phyloP scores from a whole-genome alignment of 257 asterid species.

The Solanum virginianum region DNA sequence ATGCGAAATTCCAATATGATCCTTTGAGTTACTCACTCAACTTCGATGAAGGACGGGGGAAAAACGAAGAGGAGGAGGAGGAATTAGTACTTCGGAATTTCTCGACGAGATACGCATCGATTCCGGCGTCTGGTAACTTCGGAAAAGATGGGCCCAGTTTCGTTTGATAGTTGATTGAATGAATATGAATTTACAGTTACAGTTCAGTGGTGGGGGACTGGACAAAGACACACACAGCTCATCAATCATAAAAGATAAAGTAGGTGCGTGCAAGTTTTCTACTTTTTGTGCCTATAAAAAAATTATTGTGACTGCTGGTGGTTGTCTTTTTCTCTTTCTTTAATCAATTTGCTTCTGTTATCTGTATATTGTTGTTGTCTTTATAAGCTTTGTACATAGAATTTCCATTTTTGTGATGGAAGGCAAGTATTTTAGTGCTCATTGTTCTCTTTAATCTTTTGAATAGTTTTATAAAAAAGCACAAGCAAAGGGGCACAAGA shows the following conservation, averaged over 20 bases:
- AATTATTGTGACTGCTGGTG: background rate
- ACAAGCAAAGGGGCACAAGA: background rate
- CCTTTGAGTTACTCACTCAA: conserved; percentile 69
- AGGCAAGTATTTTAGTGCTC: too few species aligned
- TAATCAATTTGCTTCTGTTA: background rate
- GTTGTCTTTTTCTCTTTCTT: background rate
- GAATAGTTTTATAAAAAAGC: background rate
- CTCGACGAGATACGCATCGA: conserved; percentile 63
- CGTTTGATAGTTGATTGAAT: conserved; percentile 6
- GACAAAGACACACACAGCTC: background rate
- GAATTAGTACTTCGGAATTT: conserved; percentile 36
- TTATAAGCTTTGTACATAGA: background rate
- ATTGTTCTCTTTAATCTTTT: background rate
- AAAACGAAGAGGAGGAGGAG: conserved; percentile 33
- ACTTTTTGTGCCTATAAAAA: background rate
- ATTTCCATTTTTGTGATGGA: background rate
- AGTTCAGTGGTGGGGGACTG: background rate
- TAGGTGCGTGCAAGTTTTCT: background rate
- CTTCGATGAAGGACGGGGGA: conserved; percentile 69
- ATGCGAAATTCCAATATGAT: conserved; percentile 52
- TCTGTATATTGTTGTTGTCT: background rate
- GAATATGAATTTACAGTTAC: background rate
- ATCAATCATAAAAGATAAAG: background rate
- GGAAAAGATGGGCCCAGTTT: conserved; percentile 44
- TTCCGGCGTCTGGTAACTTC: conserved; percentile 23